Base-by-base conservation (phyloP, 768 basidiomycete genomes). In the Kwoniella sp. region DNA sequence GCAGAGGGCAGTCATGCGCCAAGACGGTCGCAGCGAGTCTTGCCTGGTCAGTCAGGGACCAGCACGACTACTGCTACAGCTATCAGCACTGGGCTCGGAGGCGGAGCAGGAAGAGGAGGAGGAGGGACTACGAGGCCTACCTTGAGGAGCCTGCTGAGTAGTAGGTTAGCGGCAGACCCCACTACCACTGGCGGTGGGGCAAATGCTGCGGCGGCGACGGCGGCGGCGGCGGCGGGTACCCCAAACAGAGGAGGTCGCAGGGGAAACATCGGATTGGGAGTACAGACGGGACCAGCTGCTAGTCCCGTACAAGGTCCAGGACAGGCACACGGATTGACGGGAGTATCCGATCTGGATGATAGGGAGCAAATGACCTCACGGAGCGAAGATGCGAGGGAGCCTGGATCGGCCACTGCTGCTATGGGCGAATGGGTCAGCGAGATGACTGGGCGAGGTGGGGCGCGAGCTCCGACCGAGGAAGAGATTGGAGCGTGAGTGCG, bases 11-110 rank as follows among this genome's bases (percentile, higher is more conserved):
- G 37, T 84, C 86, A 66, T 38, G 78, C 88, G 0, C 86, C 88
- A 2, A 85, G 89, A 48, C 85, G 90, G 52, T 85, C 86, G 12
- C 89, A 88, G 69, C 87, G 89, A 34, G 91, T 89, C 2, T 84
- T 90, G 26, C 91, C 92, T 0, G 91, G 90, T 25, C 78, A 79
- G 23, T 51, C 50, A 23, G 50, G 11, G 23, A 28, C 64, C 45
- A 69, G 54, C n/a, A 60, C 55, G 7, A 52, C 53, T 25, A 31
- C 48, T 17, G 25, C 50, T 20, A 38, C 55, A 15, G 47, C 50
- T 4, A 23, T 28, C 50, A 45, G 20, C 17, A 3, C 41, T 17
- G 41, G 41, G 4, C 50, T 41, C 3, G 38, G 45, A 8, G 47
- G 5, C 13, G 34, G 34, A n/a, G n/a, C n/a, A 29, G 17, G 53